phyloP scores from a whole-genome alignment of 2,329 filamentous ascomycete species.

The Calonectria pseudoreteaudii region DNA sequence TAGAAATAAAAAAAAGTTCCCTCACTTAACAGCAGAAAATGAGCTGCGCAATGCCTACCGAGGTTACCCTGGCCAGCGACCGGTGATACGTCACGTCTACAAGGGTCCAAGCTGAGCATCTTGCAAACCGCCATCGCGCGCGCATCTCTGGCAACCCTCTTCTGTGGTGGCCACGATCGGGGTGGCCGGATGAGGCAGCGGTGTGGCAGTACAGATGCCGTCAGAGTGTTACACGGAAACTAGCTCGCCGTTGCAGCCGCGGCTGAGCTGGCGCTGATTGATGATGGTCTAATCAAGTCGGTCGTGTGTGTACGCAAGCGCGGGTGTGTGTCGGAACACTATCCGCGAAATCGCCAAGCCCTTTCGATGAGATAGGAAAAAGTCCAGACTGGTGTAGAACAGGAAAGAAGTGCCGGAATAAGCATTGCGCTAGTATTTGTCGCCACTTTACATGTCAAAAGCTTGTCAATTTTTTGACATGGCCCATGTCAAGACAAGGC shows the following conservation, averaged over 20 bases:
- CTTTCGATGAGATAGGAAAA: neutral
- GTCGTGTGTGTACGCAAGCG: neutral
- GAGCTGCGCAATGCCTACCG: neutral
- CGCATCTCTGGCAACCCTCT: neutral
- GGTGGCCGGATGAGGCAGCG: neutral
- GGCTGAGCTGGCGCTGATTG: neutral
- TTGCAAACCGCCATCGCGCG: neutral
- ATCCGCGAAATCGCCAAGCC: neutral
- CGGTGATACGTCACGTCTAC: neutral
- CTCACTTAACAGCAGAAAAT: neutral
- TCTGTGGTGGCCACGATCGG: neutral
- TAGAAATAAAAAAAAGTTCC: neutral
- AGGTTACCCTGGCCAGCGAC: neutral
- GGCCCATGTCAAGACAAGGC: neutral
- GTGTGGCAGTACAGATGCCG: neutral
- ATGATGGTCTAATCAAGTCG: neutral
- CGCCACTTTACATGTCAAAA: slow-evolving; percentile 15
- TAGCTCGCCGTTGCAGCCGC: neutral
- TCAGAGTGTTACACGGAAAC: neutral
- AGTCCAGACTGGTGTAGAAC: neutral
- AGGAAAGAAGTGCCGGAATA: neutral
- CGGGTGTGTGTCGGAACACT: neutral
- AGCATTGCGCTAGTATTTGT: neutral
- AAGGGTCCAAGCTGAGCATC: neutral
- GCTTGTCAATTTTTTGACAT: slow-evolving; percentile 7